phyloP scores from a whole-genome alignment of 2,329 filamentous ascomycete species.

The Diaporthe citrichinensis region DNA sequence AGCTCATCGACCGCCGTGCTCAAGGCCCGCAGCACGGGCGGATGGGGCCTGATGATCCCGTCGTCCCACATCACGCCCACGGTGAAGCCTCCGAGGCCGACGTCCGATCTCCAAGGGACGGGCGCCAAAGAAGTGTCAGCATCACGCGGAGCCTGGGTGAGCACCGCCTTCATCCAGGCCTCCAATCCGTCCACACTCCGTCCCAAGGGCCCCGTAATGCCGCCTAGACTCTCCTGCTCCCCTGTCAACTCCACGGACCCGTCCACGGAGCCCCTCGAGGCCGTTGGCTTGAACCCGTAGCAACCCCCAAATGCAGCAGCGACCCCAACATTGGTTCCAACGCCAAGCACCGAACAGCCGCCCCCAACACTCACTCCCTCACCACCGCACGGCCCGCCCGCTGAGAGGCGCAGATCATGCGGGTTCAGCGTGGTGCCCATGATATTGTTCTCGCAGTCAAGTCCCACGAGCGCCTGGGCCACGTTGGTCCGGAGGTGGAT shows the following conservation, averaged over 20 bases:
- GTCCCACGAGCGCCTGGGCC: constrained; percentile 55
- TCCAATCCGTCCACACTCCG: constrained; percentile 35
- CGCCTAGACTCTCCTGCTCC: constrained; percentile 34
- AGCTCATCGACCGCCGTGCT: constrained; percentile 33
- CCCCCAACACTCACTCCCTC: constrained; percentile 57
- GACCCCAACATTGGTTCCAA: constrained; percentile 36
- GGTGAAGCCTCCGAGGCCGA: constrained; percentile 13
- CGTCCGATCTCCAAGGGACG: constrained; percentile 30
- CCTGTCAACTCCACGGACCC: not conserved
- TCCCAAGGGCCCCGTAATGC: constrained; percentile 37
- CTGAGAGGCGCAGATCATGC: constrained; percentile 54
- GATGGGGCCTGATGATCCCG: constrained; percentile 40
- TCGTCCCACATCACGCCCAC: constrained; percentile 40
- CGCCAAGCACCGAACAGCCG: constrained; percentile 54
- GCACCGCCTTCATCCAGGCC: constrained; percentile 37
- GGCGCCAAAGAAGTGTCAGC: constrained; percentile 30
- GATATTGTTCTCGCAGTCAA: constrained; percentile 55
- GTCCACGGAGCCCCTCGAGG: constrained; percentile 21
- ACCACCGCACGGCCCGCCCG: constrained; percentile 59
- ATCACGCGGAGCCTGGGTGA: constrained; percentile 38
- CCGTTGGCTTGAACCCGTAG: constrained; percentile 41
- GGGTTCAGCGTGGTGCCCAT: constrained; percentile 57
- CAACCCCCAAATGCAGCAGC: constrained; percentile 40
- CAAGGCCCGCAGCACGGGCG: constrained; percentile 37
- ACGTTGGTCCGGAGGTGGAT: constrained; percentile 60